phyloP scores from a whole-genome alignment of 2,329 filamentous ascomycete genomes.

The Aureobasidium sp. region DNA sequence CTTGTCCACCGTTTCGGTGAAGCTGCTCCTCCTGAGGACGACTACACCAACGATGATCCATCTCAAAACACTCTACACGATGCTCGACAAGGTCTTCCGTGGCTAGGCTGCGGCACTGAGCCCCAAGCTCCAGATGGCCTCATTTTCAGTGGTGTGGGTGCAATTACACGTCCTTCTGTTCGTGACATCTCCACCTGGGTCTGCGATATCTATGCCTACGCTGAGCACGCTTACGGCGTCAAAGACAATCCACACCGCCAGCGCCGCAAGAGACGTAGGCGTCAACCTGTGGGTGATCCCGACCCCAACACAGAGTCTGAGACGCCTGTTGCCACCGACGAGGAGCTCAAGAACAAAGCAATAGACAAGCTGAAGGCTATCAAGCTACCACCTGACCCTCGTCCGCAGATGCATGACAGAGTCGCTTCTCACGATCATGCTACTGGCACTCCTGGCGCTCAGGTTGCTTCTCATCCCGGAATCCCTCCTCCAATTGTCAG shows the following conservation, averaged over 20 bases:
- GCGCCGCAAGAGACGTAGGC: slow-evolving; percentile 39
- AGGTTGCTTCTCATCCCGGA: slow-evolving; percentile 21
- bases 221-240: slow-evolving; percentile 76
- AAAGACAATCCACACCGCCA: slow-evolving; percentile 65
- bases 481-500: slow-evolving; percentile 40
- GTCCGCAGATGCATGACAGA: slow-evolving; percentile 19
- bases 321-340: background rate
- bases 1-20: slow-evolving; percentile 80
- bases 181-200: slow-evolving; percentile 74
- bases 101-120: slow-evolving; percentile 65
- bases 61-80: slow-evolving; percentile 15
- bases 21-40: slow-evolving; percentile 21
- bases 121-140: slow-evolving; percentile 69
- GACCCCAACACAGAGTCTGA: background rate
- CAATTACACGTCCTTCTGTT: slow-evolving; percentile 61
- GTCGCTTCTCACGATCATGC: slow-evolving; percentile 21
- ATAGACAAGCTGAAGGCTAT: background rate
- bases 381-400: slow-evolving; percentile 11
- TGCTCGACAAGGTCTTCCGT: slow-evolving; percentile 32
- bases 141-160: slow-evolving; percentile 74
- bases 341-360: background rate
- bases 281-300: slow-evolving; percentile 19
- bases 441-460: slow-evolving; percentile 10
- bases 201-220: slow-evolving; percentile 78
- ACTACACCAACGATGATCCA: slow-evolving; percentile 13